Conservation (phyloP, 176 grass and related monocot genomes). For the Musa itinerans region DNA sequence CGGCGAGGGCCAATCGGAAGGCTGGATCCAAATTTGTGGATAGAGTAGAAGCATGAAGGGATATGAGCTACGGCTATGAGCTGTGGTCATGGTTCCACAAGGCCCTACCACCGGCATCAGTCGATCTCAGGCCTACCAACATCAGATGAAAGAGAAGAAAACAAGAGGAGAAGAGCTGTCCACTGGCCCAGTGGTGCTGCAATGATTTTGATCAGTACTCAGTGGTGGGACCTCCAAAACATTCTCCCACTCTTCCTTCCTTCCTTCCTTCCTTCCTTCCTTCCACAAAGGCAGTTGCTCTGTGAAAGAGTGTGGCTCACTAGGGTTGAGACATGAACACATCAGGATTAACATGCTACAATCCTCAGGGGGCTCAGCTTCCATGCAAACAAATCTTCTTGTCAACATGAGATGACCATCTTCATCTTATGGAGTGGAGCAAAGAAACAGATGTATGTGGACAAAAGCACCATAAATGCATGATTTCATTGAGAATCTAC, state of each 20-base stretch:
- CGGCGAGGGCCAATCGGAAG: not conserved
- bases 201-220: not conserved
- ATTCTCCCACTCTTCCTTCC: not conserved
- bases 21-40: not conserved
- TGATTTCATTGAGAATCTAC: not conserved
- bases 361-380: too few species aligned
- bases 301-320: too few species aligned
- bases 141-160: not conserved
- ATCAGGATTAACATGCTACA: too few species aligned
- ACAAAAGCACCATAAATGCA: not conserved
- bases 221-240: slow-evolving; percentile 1
- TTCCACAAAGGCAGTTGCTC: too few species aligned
- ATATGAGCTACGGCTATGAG: not conserved
- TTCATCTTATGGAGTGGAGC: too few species aligned
- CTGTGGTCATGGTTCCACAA: not conserved
- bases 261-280: too few species aligned
- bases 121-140: not conserved
- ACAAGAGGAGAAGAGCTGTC: slow-evolving; percentile 6
- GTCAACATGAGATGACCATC: too few species aligned
- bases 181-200: not conserved
- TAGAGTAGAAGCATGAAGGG: not conserved
- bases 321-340: too few species aligned
- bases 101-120: not conserved
- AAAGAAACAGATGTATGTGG: too few species aligned
- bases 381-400: too few species aligned